Conservation (phyloP, 495 filamentous ascomycete genomes). For the Neurospora tetraspora region DNA sequence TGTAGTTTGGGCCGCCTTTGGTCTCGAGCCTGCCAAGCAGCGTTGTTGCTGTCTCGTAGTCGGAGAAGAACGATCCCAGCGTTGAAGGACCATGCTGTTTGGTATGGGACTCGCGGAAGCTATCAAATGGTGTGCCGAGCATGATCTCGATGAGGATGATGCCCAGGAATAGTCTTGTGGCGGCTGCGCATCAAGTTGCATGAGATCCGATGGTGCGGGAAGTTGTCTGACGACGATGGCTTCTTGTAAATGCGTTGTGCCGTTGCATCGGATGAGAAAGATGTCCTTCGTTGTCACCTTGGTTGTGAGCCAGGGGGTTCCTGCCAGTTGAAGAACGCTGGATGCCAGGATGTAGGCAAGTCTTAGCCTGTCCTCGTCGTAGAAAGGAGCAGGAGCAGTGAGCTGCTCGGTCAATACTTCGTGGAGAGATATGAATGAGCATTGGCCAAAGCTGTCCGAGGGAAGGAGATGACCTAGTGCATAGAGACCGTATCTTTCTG, state of each 20-base stretch:
- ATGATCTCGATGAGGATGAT: constrained; percentile 13
- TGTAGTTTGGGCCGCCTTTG: constrained; percentile 3
- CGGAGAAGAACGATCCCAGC: not conserved
- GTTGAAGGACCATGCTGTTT: not conserved
- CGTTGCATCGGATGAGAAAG: not conserved
- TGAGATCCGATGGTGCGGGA: not conserved
- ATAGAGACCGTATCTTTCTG: not conserved
- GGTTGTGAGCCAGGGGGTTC: not conserved
- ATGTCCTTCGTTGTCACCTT: not conserved
- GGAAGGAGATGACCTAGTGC: not conserved
- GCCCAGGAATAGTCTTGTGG: not conserved
- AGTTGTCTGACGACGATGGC: not conserved
- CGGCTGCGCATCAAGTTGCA: not conserved
- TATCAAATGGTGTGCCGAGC: constrained; percentile 3
- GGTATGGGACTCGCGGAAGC: not conserved
- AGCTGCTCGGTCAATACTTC: not conserved
- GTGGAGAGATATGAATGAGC: not conserved
- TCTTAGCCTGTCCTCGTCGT: not conserved
- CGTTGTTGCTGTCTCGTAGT: not conserved
- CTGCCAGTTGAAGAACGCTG: not conserved
- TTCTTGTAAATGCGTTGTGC: not conserved
- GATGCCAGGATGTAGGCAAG: not conserved
- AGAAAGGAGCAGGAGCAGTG: not conserved
- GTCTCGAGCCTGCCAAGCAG: not conserved
- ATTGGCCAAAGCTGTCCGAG: not conserved